Conservation (phyloP, 345 rosid genomes). For the Jatropha curcas region DNA sequence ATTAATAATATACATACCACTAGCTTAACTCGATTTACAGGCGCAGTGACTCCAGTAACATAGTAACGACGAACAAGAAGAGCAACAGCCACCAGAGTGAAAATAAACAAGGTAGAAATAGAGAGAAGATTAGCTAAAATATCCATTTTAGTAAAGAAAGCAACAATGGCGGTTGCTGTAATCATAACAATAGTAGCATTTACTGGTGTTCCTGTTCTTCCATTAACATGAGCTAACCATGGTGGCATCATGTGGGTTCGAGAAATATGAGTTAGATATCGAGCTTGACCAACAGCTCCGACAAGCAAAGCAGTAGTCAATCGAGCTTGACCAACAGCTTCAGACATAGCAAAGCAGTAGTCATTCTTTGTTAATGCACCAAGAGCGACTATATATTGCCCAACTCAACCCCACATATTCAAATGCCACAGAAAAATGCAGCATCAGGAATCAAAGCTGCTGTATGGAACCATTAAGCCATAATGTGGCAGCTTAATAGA, state of each 20-base stretch:
- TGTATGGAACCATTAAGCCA: slow-evolving; percentile 62
- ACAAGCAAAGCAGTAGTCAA: slow-evolving; percentile 80
- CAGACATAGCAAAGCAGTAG: slow-evolving; percentile 70
- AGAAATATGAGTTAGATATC: slow-evolving; percentile 88
- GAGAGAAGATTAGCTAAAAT: slow-evolving; percentile 65
- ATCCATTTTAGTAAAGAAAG: slow-evolving; percentile 67
- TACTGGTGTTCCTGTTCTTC: slow-evolving; percentile 67
- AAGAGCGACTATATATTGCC: slow-evolving; percentile 37
- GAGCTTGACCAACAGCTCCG: slow-evolving; percentile 69
- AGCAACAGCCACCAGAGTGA: slow-evolving; percentile 21
- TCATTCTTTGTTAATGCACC: slow-evolving; percentile 85
- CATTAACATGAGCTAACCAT: slow-evolving; percentile 64
- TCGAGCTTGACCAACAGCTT: slow-evolving; percentile 74
- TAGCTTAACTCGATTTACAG: neutral
- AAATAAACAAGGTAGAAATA: slow-evolving; percentile 44
- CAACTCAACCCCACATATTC: no score
- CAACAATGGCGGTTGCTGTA: slow-evolving; percentile 50
- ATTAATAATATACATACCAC: slow-evolving; percentile 1
- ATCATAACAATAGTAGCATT: slow-evolving; percentile 75
- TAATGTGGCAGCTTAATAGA: slow-evolving; percentile 8
- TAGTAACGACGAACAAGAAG: slow-evolving; percentile 28
- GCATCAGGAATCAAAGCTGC: no score
- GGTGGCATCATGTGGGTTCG: slow-evolving; percentile 92
- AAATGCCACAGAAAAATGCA: no score
- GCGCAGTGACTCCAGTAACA: slow-evolving; percentile 11